Base-by-base conservation (phyloP, 306 rosid genomes). In the cucumber (Cucumis sativus) region DNA sequence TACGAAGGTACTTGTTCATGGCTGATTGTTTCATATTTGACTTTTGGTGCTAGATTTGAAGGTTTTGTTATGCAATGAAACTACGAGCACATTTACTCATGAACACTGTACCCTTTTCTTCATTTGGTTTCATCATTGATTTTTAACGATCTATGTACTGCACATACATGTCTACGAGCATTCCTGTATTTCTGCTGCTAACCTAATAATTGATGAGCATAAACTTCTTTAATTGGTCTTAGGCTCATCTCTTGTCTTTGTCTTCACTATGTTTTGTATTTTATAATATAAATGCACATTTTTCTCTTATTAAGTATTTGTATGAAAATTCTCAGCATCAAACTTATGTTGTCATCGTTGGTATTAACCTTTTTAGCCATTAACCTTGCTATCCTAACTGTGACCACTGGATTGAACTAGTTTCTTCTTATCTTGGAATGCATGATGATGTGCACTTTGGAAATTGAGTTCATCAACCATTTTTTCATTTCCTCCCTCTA, bases 1-100 rank as follows among this genome's bases (percentile, higher is more conserved):
- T 37, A 92, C 99, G 5, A 92, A 91, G 97, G 98, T 93, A 78
- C 72, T 21, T 21, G 28, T 54, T 18, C 62, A 43, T 43, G 35
- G 40, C 59, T 23, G 6, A 71, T 71, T 65, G 37, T 49, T 8
- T 23, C 59, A 49, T 49, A 47, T 8, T 20, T 75, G 16, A 18
- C 21, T 20, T 58, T 35, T 55, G 78, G 55, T 74, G 33, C 64
- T 56, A 55, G 51, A 35, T 49, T 70, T 70, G 59, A 70, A 23
- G 20, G 76, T 70, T 70, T 17, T 39, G 25, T 15, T 45, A 69
- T 69, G 57, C 75, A 18, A 43, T 6, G 56, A 21, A 30, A 41
- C 39, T 6, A 21, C 7, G 55, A 43, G 20, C 75, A 43, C 56
- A 6, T 37, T n/a, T 10, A 40, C 74, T 6, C 55, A 41, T 0